Conservation (phyloP, 73 alveolate genomes). For the Breviolum minutum region DNA sequence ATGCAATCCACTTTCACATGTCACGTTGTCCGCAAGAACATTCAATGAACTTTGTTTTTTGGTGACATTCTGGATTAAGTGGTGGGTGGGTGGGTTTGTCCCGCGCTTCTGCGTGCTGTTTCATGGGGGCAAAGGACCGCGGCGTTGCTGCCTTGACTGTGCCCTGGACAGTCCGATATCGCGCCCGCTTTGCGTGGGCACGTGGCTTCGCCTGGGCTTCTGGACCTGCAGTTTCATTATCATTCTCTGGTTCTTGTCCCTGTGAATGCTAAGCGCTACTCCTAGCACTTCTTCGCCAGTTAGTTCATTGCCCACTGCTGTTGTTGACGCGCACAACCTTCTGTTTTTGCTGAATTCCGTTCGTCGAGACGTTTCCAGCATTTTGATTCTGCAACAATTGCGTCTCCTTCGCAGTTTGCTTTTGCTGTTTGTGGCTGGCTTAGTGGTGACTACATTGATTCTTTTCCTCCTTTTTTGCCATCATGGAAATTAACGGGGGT, state of each 20-base stretch:
- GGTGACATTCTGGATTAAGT: too few relatives aligned
- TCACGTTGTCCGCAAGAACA: too few relatives aligned
- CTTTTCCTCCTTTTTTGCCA: too few relatives aligned
- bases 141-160: background rate
- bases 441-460: too few relatives aligned
- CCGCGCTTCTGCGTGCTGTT: too few relatives aligned
- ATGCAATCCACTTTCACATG: too few relatives aligned
- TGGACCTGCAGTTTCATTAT: background rate
- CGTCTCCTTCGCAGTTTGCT: background rate
- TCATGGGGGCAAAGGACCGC: background rate
- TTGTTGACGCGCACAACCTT: background rate
- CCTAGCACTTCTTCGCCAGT: background rate
- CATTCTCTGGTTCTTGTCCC: background rate
- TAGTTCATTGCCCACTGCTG: too few relatives aligned
- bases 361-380: background rate
- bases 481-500: background rate
- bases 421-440: background rate
- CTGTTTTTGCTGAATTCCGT: background rate
- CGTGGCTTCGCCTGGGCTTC: too few relatives aligned
- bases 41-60: too few relatives aligned
- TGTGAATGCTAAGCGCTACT: background rate
- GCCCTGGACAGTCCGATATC: background rate
- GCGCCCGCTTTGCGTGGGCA: background rate
- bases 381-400: background rate
- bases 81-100: too few relatives aligned